Evolutionary conservation across 208 protist genomes (phyloP), one percentile per base, ranked within the genome.

Genomic region (Crithidia bombi): DNA sequence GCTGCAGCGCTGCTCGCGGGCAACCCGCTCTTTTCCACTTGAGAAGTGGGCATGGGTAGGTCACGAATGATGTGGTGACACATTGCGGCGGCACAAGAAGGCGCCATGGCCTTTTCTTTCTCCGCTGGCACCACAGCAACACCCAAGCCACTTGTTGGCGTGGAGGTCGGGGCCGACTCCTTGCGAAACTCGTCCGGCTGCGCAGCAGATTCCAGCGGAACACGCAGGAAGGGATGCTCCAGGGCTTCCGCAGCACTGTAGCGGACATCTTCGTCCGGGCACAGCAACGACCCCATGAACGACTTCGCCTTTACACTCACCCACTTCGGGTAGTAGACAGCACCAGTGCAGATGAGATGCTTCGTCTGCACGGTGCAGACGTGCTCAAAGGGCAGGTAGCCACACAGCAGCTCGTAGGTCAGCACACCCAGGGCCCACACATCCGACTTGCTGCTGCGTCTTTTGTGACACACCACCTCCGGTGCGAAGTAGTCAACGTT

Each of bases 401-500:
- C 87, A 41, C 73, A 83, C 9, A 96, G 54, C 43, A 93, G 70
- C 44, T 81, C 73, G 70, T 86, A 93, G 19, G 70, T 66, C 15
- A 94, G 50, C 32, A 89, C 79, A 19, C 91, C 91, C 17, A 93
- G 21, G 0, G 85, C 61, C 91, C 91, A 96, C 75, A 93, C 75
- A 71, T 96, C 91, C 2, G 83, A 65, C 70, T 87, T 79, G 77
- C 65, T 41, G 56, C 78, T 75, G 52, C 70, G 86, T 6, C 70
- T 69, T 9, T 50, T 41, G 36, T 62, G 56, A 10, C 91, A 64
- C 26, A 96, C 17, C 66, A 98, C 90, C 80, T 99, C 98, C 0
- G 99, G 99, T 7, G 99, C 85, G 10, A 99, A 75, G 78, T 99
- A 99, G 84, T 99, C 98, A 4, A 99, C 65, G 1, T 9, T 15